phyloP scores from a whole-genome alignment of 306 rosid species.

The Luffa aegyptiaca region DNA sequence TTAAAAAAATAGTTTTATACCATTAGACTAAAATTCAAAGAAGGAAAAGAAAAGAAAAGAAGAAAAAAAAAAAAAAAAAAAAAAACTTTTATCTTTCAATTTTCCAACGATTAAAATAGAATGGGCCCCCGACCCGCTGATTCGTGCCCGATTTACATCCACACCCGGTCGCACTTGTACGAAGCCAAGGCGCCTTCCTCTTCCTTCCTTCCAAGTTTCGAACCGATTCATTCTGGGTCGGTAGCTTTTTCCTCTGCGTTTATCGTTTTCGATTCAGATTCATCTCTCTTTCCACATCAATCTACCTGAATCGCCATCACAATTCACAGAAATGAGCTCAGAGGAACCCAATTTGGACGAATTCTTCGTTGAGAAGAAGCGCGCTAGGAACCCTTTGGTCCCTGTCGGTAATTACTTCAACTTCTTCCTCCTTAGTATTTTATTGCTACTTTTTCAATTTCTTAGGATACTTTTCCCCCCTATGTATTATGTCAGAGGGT shows the following conservation, averaged over 20 bases:
- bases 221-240: not conserved
- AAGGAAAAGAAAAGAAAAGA: too few species aligned
- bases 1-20: too few species aligned
- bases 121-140: conserved; percentile 7
- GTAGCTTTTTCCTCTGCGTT: not conserved
- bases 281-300: not conserved
- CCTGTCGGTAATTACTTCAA: conserved; percentile 51
- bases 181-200: not conserved
- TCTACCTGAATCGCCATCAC: not conserved
- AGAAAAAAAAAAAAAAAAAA: too few species aligned
- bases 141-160: not conserved
- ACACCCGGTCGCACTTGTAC: not conserved
- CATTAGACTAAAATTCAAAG: too few species aligned
- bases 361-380: conserved; percentile 55
- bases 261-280: not conserved
- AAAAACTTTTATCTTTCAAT: not conserved
- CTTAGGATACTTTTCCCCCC: not conserved
- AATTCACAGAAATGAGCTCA: conserved; percentile 22
- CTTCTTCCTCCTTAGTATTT: not conserved
- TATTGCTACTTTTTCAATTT: not conserved
- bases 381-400: conserved; percentile 68
- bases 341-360: conserved; percentile 45
- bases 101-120: not conserved
- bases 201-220: not conserved
- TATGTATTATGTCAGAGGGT: not conserved